Evolutionary conservation across 2,329 filamentous ascomycete species (phyloP).

Genomic region (Sordariomycetes sp.): DNA sequence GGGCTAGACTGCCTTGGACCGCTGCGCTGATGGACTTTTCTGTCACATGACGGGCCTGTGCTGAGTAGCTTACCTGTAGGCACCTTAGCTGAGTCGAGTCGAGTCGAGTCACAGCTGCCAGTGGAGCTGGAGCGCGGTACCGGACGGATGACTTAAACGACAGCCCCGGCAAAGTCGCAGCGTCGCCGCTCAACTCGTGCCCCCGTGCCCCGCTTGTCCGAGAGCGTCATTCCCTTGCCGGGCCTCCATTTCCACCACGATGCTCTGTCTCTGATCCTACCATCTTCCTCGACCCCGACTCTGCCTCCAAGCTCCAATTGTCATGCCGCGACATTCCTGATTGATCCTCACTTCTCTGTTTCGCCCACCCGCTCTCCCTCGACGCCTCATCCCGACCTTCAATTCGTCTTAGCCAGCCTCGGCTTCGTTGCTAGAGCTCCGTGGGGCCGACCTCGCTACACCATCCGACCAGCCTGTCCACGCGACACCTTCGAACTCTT

Average conservation of each 20-base stretch:
- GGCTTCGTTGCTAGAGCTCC: background rate
- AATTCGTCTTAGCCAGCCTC: constrained; percentile 1
- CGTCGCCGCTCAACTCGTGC: background rate
- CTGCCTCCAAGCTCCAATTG: too few species aligned
- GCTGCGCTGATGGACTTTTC: too few species aligned
- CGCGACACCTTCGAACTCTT: background rate
- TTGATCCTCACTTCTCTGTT: too few species aligned
- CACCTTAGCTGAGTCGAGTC: too few species aligned
- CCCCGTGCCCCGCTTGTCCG: background rate
- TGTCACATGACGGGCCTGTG: too few species aligned
- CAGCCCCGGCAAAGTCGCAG: background rate
- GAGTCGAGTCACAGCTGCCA: too few species aligned
- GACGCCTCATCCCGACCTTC: background rate
- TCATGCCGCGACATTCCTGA: too few species aligned
- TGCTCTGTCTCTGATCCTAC: too few species aligned
- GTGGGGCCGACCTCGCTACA: background rate
- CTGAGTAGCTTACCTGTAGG: too few species aligned
- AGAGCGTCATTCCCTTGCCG: constrained; percentile 1
- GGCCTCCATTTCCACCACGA: too few species aligned
- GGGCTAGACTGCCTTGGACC: too few species aligned
- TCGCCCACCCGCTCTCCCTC: background rate
- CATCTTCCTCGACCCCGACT: too few species aligned
- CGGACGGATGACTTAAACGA: background rate
- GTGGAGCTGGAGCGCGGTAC: background rate
- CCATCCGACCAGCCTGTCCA: background rate